Evolutionary conservation across 2,329 filamentous ascomycete genomes (phyloP), one percentile per base, ranked within the genome.

Genomic region (Coniochaeta prunicola): DNA sequence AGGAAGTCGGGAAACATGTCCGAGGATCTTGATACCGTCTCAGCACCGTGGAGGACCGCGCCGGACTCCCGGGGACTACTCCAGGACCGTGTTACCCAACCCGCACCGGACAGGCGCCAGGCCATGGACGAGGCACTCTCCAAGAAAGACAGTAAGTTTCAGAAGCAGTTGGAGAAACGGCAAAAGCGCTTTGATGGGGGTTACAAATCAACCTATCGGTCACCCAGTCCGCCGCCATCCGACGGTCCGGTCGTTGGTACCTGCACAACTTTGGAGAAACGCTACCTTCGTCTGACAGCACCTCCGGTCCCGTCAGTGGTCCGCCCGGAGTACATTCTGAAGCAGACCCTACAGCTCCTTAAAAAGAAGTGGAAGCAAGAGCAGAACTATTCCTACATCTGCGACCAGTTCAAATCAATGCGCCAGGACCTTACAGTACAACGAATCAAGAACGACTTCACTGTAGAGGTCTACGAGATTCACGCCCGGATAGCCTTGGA

Each of bases 371-470:
- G 94, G 94, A 89, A 87, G 70, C 85, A 87, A 66, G 92, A 97
- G 68, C 88, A 87, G 76, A 96, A 97, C 76, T 99, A 99, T 75
- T 87, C 86, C 66, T 99, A 97, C 76, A 96, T 97, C 64, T 97
- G 94, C 83, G 92, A 99, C 72, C 94, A 99, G 81, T 96, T 99
- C 82, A 99, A 99, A 75, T 97, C 94, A 17, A 83, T 99, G 73
- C 91, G 94, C 61, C 94, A 99, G 80, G 94, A 99, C 78, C 82
- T 99, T 72, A 99, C 94, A 40, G 94, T 99, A 58, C 94, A 99
- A 76, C 93, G 91, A 70, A 92, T 99, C 77, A 92, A 91, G 77
- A 96, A 92, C 74, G 90, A 96, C 57, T 97, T 99, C 72, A 97
- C 94, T 28, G 92, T 97, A 64, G 89, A 84, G 63, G 94, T 97